Base-by-base conservation (phyloP, 2,329 filamentous ascomycete species). In the Calonectria pseudoturangicola region DNA sequence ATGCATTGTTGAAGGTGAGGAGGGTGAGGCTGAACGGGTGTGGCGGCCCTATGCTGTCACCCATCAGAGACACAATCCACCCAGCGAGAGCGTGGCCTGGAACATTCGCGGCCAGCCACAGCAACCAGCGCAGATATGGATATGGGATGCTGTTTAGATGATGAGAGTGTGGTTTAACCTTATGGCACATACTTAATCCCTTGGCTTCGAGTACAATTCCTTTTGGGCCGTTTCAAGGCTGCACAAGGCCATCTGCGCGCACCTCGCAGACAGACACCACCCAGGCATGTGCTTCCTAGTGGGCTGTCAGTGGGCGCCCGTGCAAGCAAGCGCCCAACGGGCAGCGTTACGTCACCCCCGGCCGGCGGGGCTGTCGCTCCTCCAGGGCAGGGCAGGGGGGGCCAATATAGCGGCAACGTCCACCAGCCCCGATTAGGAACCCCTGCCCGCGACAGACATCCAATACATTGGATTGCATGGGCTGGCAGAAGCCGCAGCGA, bases 391-490 rank as follows among this genome's bases (percentile, higher is more conserved):
- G 21, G 21, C 21, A 21, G 21, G 21, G 36, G 21, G 54, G 33
- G 10, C 54, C 36, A 60, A 60, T 60, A 60, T 60, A 60, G 54
- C 54, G 36, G 54, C 54, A 36, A 60, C 54, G 15, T 15, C 36
- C 13, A 16, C 54, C 36, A 60, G 54, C 36, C 54, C 54, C 54
- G 21, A 60, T 60, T 41, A 21, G 54, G 54, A 25, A 18, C 33
- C 54, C 54, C 54, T 60, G 54, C 54, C 36, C 6, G 54, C 54
- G 54, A 60, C 54, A 60, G 54, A 60, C 54, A 60, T 60, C 54
- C 54, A 60, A 60, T 60, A 60, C 54, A 60, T 60, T 41, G 54
- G 39, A 18, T 41, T 27, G 54, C 54, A 41, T 41, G 54, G 54
- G 54, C 54, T 60, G 54, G 36, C 54, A 36, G 8, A 25, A 39